Conservation (phyloP, 345 rosid species). For the Rubroshorea leprosula region DNA sequence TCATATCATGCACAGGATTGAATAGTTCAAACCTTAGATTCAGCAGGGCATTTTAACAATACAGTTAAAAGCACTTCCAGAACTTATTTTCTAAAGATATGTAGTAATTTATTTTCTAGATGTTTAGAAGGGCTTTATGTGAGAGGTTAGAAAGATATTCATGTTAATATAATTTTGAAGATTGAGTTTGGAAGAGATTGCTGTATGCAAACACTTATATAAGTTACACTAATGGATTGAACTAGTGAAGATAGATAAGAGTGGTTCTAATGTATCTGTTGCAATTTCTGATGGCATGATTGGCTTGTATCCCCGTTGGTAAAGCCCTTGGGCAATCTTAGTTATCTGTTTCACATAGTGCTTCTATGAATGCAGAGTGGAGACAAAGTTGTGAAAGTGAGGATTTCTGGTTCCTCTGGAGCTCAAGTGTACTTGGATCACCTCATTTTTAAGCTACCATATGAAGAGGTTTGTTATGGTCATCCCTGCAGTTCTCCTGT, state of each 20-base stretch:
- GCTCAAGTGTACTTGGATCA: conserved; percentile 69
- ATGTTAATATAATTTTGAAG: too few species aligned
- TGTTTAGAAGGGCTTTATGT: too few species aligned
- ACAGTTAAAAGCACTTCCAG: too few species aligned
- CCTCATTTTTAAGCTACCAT: conserved; percentile 64
- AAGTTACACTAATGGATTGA: neutral
- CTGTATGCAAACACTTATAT: too few species aligned
- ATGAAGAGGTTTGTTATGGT: conserved; percentile 49
- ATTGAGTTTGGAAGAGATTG: too few species aligned
- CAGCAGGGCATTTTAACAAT: too few species aligned
- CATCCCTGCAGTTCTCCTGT: neutral
- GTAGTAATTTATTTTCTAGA: too few species aligned
- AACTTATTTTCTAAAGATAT: too few species aligned
- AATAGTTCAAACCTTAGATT: too few species aligned
- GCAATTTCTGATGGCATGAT: neutral
- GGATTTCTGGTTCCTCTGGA: conserved; percentile 63
- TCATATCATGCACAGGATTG: too few species aligned
- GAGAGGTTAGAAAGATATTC: too few species aligned
- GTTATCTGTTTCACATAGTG: neutral
- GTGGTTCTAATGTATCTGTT: neutral
- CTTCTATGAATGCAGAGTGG: conserved; percentile 42
- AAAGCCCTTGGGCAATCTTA: neutral
- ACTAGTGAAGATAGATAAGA: neutral
- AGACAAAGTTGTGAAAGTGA: conserved; percentile 63
- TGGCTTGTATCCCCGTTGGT: neutral